Base-by-base conservation (phyloP, 2,329 filamentous ascomycete genomes). In the Fusarium abutilonis region DNA sequence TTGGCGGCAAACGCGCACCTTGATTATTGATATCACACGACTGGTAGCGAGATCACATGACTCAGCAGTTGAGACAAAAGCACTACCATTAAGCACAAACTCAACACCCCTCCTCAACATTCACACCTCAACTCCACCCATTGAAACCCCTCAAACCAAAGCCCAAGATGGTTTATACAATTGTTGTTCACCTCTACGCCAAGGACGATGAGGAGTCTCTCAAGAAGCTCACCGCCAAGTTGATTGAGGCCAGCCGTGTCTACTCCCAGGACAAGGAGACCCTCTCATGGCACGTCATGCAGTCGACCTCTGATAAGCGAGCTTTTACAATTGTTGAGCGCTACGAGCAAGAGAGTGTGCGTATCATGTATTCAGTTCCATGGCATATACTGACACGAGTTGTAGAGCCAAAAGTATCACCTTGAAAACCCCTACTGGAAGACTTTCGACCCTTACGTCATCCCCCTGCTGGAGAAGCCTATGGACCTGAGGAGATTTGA, bases 321-420 rank as follows among this genome's bases (percentile, higher is more conserved):
- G 86, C 87, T 45, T 92, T 92, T 76, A 90, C 87, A 43, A 90
- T 92, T 68, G 89, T 92, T 42, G 89, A 92, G 78, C 80, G 89
- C 29, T 92, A 91, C 75, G 82, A 84, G 69, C 81, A 87, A 58
- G 89, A 92, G 73, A 79, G 78, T 46, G 85, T 87, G 74, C 56
- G 83, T 79, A 11, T 13, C 3, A 7, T 26, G 2, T 15, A 11
- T 17, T 9, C 19, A 4, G 34, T 49, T 3, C 51, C 3, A 6
- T 9, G 23, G 11, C 11, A 9, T 23, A 14, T 45, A 17, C 54
- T 67, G 35, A 65, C 36, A 32, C 31, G 11, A 4, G 49, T 9
- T 47, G 2, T 21, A 83, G 77, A 82, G 79, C 70, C 85, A 88
- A 73, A 82, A 86, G 64, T 87, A 87, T 69, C 85, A 88, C 71